Conservation (phyloP, 116 monocot species). For the Cymodocea nodosa region DNA sequence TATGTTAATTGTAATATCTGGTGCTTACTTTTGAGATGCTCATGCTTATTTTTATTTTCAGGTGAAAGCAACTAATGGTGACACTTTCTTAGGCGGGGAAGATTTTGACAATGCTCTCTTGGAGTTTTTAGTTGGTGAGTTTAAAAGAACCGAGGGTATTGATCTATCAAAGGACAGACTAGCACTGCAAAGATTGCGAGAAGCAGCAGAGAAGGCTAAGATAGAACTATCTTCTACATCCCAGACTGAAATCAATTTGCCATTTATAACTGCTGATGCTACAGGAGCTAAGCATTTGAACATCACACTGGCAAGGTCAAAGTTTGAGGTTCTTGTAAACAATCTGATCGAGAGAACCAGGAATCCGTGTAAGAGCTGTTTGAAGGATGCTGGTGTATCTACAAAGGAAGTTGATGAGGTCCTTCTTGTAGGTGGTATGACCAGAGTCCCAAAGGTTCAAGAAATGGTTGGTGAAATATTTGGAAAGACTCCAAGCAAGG, state of each 20-base stretch:
- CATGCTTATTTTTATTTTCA: constrained; percentile 2
- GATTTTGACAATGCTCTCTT: constrained; percentile 28
- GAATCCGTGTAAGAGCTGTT: constrained; percentile 23
- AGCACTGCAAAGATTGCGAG: constrained; percentile 24
- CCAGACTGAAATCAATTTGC: constrained; percentile 28
- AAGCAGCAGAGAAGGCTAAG: constrained; percentile 35
- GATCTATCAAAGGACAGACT: constrained; percentile 28
- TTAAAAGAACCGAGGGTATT: constrained; percentile 24
- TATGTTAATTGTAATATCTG: too few relatives aligned
- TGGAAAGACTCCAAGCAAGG: constrained; percentile 29
- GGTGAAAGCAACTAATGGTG: constrained; percentile 35
- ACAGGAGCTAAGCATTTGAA: constrained; percentile 29
- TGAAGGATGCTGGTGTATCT: constrained; percentile 29
- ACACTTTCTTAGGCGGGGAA: constrained; percentile 29
- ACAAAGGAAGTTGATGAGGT: constrained; percentile 29
- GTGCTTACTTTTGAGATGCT: too few relatives aligned
- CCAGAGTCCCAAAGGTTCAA: constrained; percentile 30
- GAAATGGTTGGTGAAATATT: constrained; percentile 26
- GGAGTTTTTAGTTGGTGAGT: constrained; percentile 21
- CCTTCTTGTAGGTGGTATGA: constrained; percentile 33
- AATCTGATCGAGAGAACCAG: constrained; percentile 23
- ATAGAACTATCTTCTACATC: constrained; percentile 30
- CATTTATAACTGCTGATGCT: constrained; percentile 27
- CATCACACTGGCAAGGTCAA: constrained; percentile 24
- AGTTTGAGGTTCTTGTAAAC: constrained; percentile 25